Base-by-base conservation (phyloP, 257 asterid species). In the Primulina eburnea region DNA sequence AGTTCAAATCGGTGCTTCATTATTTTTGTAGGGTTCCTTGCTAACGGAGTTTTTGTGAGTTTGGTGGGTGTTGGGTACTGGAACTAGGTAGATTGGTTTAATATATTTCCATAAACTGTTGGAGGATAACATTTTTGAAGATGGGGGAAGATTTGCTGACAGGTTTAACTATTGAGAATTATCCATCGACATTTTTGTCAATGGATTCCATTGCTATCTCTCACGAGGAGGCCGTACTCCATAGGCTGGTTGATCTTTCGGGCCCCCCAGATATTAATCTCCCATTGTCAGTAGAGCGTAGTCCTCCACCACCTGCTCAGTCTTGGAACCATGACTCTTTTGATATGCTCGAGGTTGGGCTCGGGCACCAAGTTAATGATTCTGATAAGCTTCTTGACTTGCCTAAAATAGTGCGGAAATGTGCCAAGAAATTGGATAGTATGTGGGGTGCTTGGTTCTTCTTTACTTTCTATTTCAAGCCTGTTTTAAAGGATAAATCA, bases 391-490 rank as follows among this genome's bases (percentile, higher is more conserved):
- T 76, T 17, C 53, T 75, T 21, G 84, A 75, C 56, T 35, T 81
- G 74, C 89, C 86, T 58, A 84, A 81, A 57, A 40, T 57, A 0
- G 89, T 83, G 47, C 70, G 80, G 30, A 84, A 81, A 67, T 79
- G 78, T 60, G 81, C 84, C 53, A 84, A 84, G 80, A 75, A 71
- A 55, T 68, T 82, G 78, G 89, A 84, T 55, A 84, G 86, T 63
- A 78, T 79, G 64, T 84, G 86, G 89, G 86, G 89, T 53, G 89
- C 89, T 71, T 84, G 89, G 89, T 79, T 84, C 78, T 84, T 84
- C 86, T 84, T 81, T 65, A 75, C 76, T 47, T 84, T 79, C 82
- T 84, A 84, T 53, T 84, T 84, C 77, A 84, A 79, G 78, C 86
- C 86, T 8, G 89, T 84, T n/a, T 61, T 84, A 32, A 81, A 84